Evolutionary conservation across 2,329 filamentous ascomycete genomes (phyloP).

Genomic region (Mollisiaceae sp.): DNA sequence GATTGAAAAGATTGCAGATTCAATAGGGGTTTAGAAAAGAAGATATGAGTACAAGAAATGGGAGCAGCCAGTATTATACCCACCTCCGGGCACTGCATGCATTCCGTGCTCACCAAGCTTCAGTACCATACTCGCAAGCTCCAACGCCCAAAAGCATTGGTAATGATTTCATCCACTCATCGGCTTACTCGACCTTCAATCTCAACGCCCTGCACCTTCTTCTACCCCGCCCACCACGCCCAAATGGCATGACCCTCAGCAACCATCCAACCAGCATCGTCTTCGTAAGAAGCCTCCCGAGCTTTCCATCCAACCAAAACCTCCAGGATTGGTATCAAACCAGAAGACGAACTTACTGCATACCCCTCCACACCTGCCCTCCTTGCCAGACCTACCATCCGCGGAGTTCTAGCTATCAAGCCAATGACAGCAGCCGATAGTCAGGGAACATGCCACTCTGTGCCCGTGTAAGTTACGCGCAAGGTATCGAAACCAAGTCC

Average conservation of each 20-base stretch:
- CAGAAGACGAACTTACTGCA: neutral
- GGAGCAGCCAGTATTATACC: neutral
- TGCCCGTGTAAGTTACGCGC: neutral
- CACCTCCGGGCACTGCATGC: neutral
- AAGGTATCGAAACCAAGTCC: neutral
- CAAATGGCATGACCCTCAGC: constrained; percentile 20
- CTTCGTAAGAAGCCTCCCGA: constrained; percentile 2
- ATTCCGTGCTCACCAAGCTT: neutral
- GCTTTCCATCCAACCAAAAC: constrained; percentile 11
- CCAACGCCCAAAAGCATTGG: constrained; percentile 17
- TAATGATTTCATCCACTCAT: constrained; percentile 25
- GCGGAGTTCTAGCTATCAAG: constrained; percentile 33
- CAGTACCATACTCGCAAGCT: neutral
- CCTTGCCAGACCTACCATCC: constrained; percentile 21
- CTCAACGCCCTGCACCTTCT: constrained; percentile 16
- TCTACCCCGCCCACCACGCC: constrained; percentile 25
- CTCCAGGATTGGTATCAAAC: neutral
- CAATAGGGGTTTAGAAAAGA: neutral
- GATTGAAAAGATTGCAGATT: no score
- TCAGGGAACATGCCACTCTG: constrained; percentile 15
- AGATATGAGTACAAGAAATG: neutral
- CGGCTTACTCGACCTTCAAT: neutral
- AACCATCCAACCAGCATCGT: constrained; percentile 12
- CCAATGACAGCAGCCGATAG: constrained; percentile 12
- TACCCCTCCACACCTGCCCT: constrained; percentile 23